These are phyloP conservation scores for Fomitiporia mediterranea DNA, from an alignment of 1,284 basidiomycete genomes.

Conservation along the genomic window DNA sequence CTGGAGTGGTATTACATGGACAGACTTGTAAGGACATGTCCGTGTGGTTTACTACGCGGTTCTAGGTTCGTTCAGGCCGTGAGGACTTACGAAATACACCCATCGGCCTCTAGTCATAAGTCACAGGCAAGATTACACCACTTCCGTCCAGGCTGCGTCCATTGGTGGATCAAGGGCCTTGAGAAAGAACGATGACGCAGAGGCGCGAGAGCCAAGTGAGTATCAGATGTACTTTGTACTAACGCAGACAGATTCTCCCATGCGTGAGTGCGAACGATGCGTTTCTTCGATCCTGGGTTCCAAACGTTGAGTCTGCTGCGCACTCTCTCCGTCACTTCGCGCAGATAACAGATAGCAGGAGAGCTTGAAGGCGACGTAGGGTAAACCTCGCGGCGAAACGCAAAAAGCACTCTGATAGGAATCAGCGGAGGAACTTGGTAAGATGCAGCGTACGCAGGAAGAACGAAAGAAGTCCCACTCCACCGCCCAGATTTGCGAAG, in stretches of 20 bases:
- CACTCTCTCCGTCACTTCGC: not conserved
- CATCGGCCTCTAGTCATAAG: too few species aligned
- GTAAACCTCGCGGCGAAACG: not conserved
- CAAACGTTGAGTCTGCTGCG: not conserved
- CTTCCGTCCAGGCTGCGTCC: too few species aligned
- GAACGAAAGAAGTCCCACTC: not conserved
- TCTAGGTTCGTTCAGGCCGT: too few species aligned
- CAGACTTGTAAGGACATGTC: too few species aligned
- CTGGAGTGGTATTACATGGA: too few species aligned
- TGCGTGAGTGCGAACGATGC: not conserved
- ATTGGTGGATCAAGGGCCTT: not conserved
- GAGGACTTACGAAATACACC: too few species aligned
- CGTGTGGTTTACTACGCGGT: too few species aligned
- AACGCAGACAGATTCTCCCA: slow-evolving; percentile 4
- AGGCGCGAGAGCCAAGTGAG: not conserved
- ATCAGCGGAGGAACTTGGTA: not conserved
- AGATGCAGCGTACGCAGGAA: not conserved
- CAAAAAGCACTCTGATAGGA: not conserved
- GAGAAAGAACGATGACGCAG: not conserved
- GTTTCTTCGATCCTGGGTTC: not conserved
- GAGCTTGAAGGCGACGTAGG: not conserved
- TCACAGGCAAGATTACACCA: too few species aligned
- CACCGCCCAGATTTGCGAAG: not conserved
- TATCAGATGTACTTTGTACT: not conserved
- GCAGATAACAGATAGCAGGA: slow-evolving; percentile 3